Evolutionary conservation across 768 basidiomycete species (phyloP).

Genomic region (Phanerochaete carnosa): DNA sequence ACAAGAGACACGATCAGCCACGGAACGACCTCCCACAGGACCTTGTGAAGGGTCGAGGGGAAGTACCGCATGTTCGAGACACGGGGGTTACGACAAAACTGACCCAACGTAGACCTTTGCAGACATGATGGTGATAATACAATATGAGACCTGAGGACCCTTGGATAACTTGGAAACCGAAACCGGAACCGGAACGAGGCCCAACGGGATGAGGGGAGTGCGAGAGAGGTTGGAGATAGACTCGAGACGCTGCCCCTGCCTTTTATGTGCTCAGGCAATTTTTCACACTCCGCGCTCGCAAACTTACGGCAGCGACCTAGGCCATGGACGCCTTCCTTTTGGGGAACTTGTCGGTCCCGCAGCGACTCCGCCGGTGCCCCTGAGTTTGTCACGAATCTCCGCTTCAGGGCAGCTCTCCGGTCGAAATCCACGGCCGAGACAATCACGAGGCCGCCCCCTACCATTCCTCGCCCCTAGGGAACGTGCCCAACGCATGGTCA

Average conservation of each 20-base stretch:
- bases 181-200: slow-evolving; percentile 56
- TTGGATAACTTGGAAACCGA: slow-evolving; percentile 46
- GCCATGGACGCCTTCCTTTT: slow-evolving; percentile 7
- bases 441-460: not conserved
- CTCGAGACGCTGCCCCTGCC: not conserved
- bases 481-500: not conserved
- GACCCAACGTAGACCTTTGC: slow-evolving; percentile 93
- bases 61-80: slow-evolving; percentile 41
- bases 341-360: slow-evolving; percentile 5
- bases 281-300: slow-evolving; percentile 16
- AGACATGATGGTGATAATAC: slow-evolving; percentile 59
- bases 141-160: slow-evolving; percentile 45
- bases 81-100: slow-evolving; percentile 59
- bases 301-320: slow-evolving; percentile 11
- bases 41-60: slow-evolving; percentile 17
- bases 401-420: not conserved
- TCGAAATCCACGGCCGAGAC: not conserved
- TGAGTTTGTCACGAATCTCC: not conserved
- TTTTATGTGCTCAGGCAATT: slow-evolving; percentile 5
- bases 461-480: not conserved
- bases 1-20: slow-evolving; percentile 27
- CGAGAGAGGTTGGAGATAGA: slow-evolving; percentile 28
- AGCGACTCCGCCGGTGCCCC: not conserved
- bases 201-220: slow-evolving; percentile 43
- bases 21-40: slow-evolving; percentile 41